Evolutionary conservation across 139 green algal genomes (phyloP).

Genomic region (Coelastrella sp.): DNA sequence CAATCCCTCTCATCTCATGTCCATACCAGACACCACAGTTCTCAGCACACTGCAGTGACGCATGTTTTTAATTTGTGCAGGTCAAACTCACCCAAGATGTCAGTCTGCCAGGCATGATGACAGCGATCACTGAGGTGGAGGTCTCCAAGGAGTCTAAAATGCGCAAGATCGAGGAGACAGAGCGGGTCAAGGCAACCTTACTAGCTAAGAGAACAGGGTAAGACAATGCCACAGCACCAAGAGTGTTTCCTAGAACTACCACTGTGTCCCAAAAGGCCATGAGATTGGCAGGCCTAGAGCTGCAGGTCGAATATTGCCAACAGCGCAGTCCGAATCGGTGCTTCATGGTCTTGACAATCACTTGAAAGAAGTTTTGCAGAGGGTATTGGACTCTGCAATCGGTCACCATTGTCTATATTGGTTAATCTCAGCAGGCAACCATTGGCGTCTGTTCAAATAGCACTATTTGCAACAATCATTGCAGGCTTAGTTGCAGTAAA

Average conservation of each 20-base stretch:
- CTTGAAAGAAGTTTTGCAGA: too few relatives aligned
- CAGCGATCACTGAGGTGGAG: conserved; percentile 84
- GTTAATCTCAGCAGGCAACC: too few relatives aligned
- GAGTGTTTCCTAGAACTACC: background rate
- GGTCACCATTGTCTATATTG: too few relatives aligned
- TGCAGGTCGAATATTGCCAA: background rate
- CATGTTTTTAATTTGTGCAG: conserved; percentile 23
- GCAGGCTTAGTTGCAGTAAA: too few relatives aligned
- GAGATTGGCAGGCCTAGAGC: background rate
- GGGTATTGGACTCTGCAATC: too few relatives aligned
- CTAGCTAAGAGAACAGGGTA: conserved; percentile 52
- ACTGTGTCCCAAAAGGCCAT: background rate
- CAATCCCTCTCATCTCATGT: conserved; percentile 13
- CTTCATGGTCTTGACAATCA: too few relatives aligned
- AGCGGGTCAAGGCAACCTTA: conserved; percentile 79
- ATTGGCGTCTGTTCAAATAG: too few relatives aligned
- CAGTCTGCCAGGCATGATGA: conserved; percentile 66
- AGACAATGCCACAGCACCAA: background rate
- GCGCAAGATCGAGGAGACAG: conserved; percentile 89
- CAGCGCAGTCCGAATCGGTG: background rate
- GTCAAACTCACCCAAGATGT: conserved; percentile 42
- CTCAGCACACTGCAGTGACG: background rate
- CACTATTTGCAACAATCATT: too few relatives aligned
- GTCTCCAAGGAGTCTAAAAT: conserved; percentile 80
- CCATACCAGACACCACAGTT: background rate